A percentile compares a stretch with the other conserved stretches of the same genome.
phyloP scores from a whole-genome alignment of 1,284 basidiomycete genomes.

The Athelia sp. region DNA sequence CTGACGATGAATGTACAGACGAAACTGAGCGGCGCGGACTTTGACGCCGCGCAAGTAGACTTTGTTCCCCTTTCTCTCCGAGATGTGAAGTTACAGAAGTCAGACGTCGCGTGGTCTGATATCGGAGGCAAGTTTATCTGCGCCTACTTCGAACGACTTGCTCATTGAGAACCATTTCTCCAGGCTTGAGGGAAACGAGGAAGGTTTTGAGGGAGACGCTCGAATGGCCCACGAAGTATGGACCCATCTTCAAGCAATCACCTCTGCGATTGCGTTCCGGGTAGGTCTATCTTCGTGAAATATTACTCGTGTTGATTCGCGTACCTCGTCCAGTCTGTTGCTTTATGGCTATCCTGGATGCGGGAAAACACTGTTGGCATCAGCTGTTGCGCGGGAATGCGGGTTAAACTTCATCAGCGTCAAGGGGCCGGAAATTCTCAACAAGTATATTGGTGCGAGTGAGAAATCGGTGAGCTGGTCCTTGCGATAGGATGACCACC shows the following conservation, averaged over 20 bases:
- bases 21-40: constrained; percentile 60
- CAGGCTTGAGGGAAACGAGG: constrained; percentile 81
- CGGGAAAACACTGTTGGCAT: constrained; percentile 95
- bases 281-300: constrained; percentile 38
- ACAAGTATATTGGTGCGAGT: constrained; percentile 98
- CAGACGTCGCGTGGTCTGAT: constrained; percentile 86
- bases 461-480: constrained; percentile 78
- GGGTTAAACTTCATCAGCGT: constrained; percentile 98
- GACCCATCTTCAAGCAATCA: constrained; percentile 90
- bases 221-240: constrained; percentile 99
- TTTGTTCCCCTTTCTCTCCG: constrained; percentile 89
- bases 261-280: constrained; percentile 91
- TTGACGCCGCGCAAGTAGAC: constrained; percentile 75
- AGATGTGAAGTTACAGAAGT: constrained; percentile 88
- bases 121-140: constrained; percentile 71
- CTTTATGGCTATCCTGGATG: constrained; percentile 97
- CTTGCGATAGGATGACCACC: neutral
- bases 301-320: constrained; percentile 4
- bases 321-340: constrained; percentile 53
- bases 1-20: constrained; percentile 27
- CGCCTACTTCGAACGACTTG: neutral
- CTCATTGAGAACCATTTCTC: neutral
- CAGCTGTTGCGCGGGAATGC: constrained; percentile 96
- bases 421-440: constrained; percentile 96
- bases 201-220: constrained; percentile 87